Evolutionary conservation across 768 basidiomycete species (phyloP).

Genomic region (Agaricus blazei): DNA sequence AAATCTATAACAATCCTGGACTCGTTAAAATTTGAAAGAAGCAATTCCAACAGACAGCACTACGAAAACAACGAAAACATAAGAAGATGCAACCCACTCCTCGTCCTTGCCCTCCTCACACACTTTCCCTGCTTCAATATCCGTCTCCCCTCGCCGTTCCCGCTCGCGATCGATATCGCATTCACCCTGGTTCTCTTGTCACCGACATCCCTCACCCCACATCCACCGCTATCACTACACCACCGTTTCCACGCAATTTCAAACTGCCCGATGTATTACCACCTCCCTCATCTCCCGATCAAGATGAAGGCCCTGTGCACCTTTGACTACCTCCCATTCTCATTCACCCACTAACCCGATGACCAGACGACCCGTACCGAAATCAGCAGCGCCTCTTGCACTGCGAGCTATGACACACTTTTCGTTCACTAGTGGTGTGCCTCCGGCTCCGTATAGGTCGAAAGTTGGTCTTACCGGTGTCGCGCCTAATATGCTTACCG

Average conservation of each 20-base stretch:
- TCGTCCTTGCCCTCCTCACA: too few relatives aligned
- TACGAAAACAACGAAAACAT: neutral
- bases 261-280: conserved; percentile 4
- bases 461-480: too few relatives aligned
- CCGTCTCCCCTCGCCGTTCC: neutral
- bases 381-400: too few relatives aligned
- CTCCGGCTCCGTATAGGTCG: too few relatives aligned
- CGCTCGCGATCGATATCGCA: conserved; percentile 1
- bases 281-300: neutral
- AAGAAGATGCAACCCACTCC: neutral
- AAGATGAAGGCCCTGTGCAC: too few relatives aligned
- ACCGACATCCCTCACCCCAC: neutral
- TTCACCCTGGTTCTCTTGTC: neutral
- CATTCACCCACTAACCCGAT: too few relatives aligned
- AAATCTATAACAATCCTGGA: conserved; percentile 7
- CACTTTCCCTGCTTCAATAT: neutral
- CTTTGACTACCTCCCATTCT: too few relatives aligned
- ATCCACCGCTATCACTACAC: neutral
- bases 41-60: neutral
- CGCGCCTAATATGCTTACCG: too few relatives aligned
- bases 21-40: conserved; percentile 4
- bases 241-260: conserved; percentile 2
- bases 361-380: too few relatives aligned
- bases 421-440: too few relatives aligned
- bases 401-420: too few relatives aligned